Evolutionary conservation across 2,329 filamentous ascomycete genomes (phyloP), one percentile per base, ranked within the genome.

Genomic region (Penicillium sp.): DNA sequence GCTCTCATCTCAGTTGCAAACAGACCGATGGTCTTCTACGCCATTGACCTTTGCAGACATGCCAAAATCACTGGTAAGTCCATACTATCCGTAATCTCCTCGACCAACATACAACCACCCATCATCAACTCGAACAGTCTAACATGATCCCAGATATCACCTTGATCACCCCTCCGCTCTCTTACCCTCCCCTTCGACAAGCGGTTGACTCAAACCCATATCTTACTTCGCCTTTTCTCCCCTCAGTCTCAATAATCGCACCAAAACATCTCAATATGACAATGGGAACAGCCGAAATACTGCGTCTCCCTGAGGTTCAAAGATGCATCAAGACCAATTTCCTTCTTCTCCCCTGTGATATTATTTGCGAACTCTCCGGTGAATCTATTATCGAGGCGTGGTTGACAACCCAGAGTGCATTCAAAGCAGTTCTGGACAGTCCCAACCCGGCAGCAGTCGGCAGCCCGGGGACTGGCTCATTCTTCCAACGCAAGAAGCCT

Each of bases 251-350:
- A 52, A 84, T 95, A 12, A 72, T 95, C n/a, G 85, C 89, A 1
- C 91, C 91, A 0, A 74, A 78, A 59, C 83, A 80, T 35, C 77
- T 95, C 27, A 84, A 88, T 41, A 83, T 90, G 62, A 92, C 88
- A 53, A 95, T 87, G 0, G 89, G 89, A 43, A 96, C 92, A 6
- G 90, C 89, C 4, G 86, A 95, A 62, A 83, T 96, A 18, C 80
- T 97, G 42, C 82, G 90, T 6, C 77, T 95, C 10, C 86, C 88
- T 0, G 88, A 95, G 65, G 82, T 96, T 36, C 84, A 86, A 64
- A 76, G 78, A 14, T 77, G 83, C 4, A 81, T 97, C 58, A 88
- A 81, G 42, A 82, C 83, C 7, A 89, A 97, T 70, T 96, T 97
- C 63, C 74, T 95, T 16, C 81, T 97, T 3, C 76, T 97, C 2